Conservation (phyloP, 305 asterid species). For the Lippia alba region DNA sequence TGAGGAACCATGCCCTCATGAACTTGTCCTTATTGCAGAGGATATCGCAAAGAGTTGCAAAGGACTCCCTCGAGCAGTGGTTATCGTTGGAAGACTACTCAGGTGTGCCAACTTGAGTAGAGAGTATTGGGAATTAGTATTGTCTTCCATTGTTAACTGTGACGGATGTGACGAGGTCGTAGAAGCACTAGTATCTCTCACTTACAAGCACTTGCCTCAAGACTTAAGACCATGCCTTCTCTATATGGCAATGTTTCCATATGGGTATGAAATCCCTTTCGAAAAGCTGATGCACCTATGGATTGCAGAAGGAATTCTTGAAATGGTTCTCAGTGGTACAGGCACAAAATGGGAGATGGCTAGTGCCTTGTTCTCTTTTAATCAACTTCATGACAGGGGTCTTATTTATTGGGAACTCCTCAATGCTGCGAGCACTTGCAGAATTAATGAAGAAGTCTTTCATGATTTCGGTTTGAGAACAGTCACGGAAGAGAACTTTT, state of each 20-base stretch:
- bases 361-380: not conserved
- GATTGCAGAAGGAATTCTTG: not conserved
- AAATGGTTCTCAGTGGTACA: not conserved
- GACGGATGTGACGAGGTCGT: not conserved
- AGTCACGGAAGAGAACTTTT: constrained; percentile 31
- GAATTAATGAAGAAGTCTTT: constrained; percentile 1
- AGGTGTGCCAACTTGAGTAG: not conserved
- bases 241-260: not conserved
- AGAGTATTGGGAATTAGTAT: not conserved
- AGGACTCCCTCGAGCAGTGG: not conserved
- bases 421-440: not conserved
- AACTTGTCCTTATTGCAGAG: not conserved
- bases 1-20: not conserved
- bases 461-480: not conserved
- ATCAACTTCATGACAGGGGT: not conserved
- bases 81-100: constrained; percentile 21
- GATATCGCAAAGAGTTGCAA: not conserved
- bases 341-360: not conserved
- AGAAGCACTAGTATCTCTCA: not conserved
- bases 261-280: not conserved
- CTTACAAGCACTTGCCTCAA: not conserved
- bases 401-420: not conserved
- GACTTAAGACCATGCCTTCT: not conserved
- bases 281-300: not conserved
- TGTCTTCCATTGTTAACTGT: not conserved